phyloP scores from a whole-genome alignment of 108 stramenopile species.

The Cyclotella baltica region DNA sequence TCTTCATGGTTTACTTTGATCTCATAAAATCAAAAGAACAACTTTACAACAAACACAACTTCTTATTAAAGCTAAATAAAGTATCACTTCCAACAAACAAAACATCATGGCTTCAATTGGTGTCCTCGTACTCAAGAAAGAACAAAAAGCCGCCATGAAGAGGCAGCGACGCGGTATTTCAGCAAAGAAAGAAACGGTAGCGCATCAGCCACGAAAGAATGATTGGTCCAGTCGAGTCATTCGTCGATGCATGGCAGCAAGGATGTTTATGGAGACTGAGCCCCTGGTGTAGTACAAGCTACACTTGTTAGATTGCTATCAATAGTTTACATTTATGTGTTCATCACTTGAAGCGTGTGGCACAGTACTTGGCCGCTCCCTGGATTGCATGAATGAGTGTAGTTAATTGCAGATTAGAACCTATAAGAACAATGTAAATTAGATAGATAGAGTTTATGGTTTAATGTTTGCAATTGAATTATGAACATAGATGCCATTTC shows the following conservation, averaged over 20 bases:
- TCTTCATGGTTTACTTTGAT: neutral
- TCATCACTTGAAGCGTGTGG: too few species aligned
- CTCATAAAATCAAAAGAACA: neutral
- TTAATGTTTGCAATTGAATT: neutral
- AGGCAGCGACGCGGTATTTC: neutral
- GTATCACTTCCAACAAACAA: neutral
- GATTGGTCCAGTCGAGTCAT: slow-evolving; percentile 1
- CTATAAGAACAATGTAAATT: too few species aligned
- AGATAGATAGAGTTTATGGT: neutral
- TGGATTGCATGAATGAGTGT: too few species aligned
- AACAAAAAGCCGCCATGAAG: neutral
- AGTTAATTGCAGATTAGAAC: too few species aligned
- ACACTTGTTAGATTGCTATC: neutral
- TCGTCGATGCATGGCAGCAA: slow-evolving; percentile 8
- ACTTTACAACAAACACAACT: neutral
- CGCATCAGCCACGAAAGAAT: neutral
- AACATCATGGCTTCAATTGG: slow-evolving; percentile 8
- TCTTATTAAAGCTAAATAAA: neutral
- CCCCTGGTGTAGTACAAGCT: neutral
- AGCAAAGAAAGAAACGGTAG: neutral
- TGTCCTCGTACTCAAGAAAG: neutral
- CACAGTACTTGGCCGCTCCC: too few species aligned
- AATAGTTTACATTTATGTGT: neutral
- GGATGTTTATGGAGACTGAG: neutral
- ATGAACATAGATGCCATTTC: neutral